phyloP scores from a whole-genome alignment of 495 filamentous ascomycete species.

The Beverwykella pulmonaria region DNA sequence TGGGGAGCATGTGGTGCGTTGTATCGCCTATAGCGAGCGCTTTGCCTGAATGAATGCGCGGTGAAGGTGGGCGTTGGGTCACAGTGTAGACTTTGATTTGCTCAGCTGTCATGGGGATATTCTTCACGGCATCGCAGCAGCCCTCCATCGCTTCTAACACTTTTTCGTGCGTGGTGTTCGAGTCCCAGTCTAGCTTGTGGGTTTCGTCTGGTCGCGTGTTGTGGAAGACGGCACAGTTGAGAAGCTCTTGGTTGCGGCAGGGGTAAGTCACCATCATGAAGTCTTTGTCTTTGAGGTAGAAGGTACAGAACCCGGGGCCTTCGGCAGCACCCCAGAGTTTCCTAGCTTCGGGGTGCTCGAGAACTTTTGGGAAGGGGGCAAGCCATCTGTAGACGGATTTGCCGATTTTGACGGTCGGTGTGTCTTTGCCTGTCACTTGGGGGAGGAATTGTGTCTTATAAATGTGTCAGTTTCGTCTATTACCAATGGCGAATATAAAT shows the following conservation, averaged over 20 bases:
- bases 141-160: slow-evolving; percentile 13
- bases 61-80: slow-evolving; percentile 12
- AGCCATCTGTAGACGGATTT: slow-evolving; percentile 18
- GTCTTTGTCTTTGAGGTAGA: background rate
- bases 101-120: slow-evolving; percentile 3
- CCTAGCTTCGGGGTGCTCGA: slow-evolving; percentile 1
- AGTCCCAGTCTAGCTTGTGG: slow-evolving; percentile 18
- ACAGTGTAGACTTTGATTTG: slow-evolving; percentile 26
- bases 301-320: slow-evolving; percentile 14
- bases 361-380: slow-evolving; percentile 9
- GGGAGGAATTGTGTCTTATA: slow-evolving; percentile 30
- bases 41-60: slow-evolving; percentile 48
- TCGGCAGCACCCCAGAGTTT: slow-evolving; percentile 8
- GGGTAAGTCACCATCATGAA: slow-evolving; percentile 24
- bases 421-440: background rate
- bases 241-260: slow-evolving; percentile 3
- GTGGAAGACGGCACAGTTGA: slow-evolving; percentile 30
- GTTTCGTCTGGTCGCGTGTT: slow-evolving; percentile 10
- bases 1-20: slow-evolving; percentile 47
- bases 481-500: too few relatives aligned
- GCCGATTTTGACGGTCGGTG: slow-evolving; percentile 11
- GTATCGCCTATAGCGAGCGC: slow-evolving; percentile 55
- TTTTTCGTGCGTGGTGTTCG: slow-evolving; percentile 9
- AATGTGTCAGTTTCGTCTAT: background rate
- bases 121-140: background rate